A percentile compares a stretch with the other conserved stretches of the same genome.
phyloP scores from a whole-genome alignment of 306 rosid species.

The Vigna hirtella region DNA sequence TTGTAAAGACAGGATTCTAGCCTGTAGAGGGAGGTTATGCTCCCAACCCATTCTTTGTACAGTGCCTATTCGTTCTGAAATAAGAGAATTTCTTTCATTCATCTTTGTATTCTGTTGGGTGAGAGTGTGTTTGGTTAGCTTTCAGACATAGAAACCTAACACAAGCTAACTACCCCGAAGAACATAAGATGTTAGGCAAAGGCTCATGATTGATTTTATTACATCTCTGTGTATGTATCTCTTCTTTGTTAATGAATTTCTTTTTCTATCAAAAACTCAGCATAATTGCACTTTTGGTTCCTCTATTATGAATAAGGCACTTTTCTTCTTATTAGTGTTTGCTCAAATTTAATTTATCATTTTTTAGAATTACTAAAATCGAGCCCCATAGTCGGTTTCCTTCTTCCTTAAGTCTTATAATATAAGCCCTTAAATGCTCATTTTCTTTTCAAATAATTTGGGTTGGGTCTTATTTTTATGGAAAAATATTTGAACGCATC shows the following conservation, averaged over 20 bases:
- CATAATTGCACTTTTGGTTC: not conserved
- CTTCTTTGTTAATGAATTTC: not conserved
- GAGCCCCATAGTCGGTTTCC: not conserved
- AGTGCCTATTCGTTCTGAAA: too few species aligned
- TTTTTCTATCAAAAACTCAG: not conserved
- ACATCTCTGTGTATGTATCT: not conserved
- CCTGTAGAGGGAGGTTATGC: too few species aligned
- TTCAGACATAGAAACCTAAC: too few species aligned
- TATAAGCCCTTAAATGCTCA: not conserved
- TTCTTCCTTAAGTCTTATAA: not conserved
- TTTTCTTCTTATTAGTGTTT: not conserved
- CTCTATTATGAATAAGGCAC: not conserved
- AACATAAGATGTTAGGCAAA: not conserved
- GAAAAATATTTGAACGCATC: not conserved
- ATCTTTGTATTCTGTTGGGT: too few species aligned
- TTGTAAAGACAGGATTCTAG: too few species aligned
- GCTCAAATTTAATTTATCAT: not conserved
- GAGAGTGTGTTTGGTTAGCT: too few species aligned
- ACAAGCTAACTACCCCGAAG: not conserved
- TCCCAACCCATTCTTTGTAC: too few species aligned
- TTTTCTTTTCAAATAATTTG: not conserved
- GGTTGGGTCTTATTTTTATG: not conserved
- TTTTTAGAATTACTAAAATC: not conserved
- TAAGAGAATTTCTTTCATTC: too few species aligned
- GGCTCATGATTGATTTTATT: not conserved